Evolutionary conservation across 108 stramenopile species (phyloP).

Genomic region (Fistulifera solaris): DNA sequence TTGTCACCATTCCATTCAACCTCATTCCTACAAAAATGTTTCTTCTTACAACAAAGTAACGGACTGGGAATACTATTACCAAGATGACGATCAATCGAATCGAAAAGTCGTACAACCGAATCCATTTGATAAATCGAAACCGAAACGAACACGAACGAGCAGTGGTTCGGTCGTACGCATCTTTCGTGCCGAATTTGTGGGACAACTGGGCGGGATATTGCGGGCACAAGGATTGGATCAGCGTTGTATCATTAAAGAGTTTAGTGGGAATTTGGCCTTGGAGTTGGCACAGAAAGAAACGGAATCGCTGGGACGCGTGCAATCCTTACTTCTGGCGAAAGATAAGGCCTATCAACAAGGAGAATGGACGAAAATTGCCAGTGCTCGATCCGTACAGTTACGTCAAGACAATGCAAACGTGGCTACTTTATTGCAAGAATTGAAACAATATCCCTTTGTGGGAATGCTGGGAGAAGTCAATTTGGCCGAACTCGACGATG

Average conservation of each 20-base stretch:
- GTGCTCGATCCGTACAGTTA: constrained; percentile 29
- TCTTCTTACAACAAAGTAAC: constrained; percentile 4
- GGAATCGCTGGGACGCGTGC: constrained; percentile 32
- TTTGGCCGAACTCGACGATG: constrained; percentile 66
- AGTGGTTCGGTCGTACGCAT: constrained; percentile 72
- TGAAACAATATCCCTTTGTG: constrained; percentile 31
- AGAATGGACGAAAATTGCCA: constrained; percentile 44
- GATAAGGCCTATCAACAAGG: constrained; percentile 20
- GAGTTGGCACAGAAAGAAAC: constrained; percentile 44
- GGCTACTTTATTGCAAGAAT: constrained; percentile 19
- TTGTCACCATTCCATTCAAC: too few relatives aligned
- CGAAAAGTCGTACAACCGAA: constrained; percentile 44
- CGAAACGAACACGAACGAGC: constrained; percentile 46
- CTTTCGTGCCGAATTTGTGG: constrained; percentile 62
- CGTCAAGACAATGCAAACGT: constrained; percentile 57
- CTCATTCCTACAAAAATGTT: too few relatives aligned
- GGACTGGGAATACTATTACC: constrained; percentile 52
- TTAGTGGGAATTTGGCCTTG: constrained; percentile 41
- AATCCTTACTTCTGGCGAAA: constrained; percentile 37
- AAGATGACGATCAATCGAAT: constrained; percentile 22
- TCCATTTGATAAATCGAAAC: constrained; percentile 60
- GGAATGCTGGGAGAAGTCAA: constrained; percentile 68
- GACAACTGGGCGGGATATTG: constrained; percentile 31
- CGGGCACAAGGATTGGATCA: constrained; percentile 53
- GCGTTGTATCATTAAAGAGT: constrained; percentile 70